Evolutionary conservation across 1,139 yeast genomes (phyloP).

Genomic region (Yamadazyma kanchanaburiensis): DNA sequence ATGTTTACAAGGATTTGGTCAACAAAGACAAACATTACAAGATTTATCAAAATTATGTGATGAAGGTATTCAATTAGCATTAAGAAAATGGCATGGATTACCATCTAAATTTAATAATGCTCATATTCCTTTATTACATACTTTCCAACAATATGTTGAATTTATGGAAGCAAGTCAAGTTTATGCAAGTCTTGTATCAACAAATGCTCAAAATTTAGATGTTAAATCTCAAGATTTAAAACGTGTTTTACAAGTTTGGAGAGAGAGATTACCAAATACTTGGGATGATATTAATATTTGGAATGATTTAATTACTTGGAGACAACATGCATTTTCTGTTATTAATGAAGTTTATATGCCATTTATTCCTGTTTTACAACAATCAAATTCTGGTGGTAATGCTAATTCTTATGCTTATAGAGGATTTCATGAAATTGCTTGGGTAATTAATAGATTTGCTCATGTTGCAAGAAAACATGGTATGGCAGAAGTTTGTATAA

Average conservation of each 20-base stretch:
- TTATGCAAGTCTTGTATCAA: conserved; percentile 81
- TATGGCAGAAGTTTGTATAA: conserved; percentile 95
- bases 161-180: conserved; percentile 97
- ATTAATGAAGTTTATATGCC: conserved; percentile 94
- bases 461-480: conserved; percentile 97
- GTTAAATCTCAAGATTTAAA: conserved; percentile 91
- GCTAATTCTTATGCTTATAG: conserved; percentile 92
- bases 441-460: conserved; percentile 98
- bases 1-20: conserved; percentile 90
- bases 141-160: conserved; percentile 96
- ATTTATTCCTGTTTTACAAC: conserved; percentile 81
- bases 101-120: conserved; percentile 80
- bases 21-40: conserved; percentile 75
- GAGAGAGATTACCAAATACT: conserved; percentile 90
- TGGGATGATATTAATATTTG: conserved; percentile 98
- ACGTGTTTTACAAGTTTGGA: conserved; percentile 94
- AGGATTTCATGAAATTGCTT: conserved; percentile 98
- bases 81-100: conserved; percentile 90
- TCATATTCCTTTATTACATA: conserved; percentile 85
- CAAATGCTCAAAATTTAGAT: conserved; percentile 90
- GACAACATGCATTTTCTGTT: conserved; percentile 98
- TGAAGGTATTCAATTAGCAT: conserved; percentile 91
- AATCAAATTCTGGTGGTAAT: conserved; percentile 65
- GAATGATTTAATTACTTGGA: conserved; percentile 98
- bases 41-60: conserved; percentile 87